These are phyloP conservation scores for Tarenaya hassleriana DNA, from an alignment of 345 rosid species.

Conservation along the genomic window DNA sequence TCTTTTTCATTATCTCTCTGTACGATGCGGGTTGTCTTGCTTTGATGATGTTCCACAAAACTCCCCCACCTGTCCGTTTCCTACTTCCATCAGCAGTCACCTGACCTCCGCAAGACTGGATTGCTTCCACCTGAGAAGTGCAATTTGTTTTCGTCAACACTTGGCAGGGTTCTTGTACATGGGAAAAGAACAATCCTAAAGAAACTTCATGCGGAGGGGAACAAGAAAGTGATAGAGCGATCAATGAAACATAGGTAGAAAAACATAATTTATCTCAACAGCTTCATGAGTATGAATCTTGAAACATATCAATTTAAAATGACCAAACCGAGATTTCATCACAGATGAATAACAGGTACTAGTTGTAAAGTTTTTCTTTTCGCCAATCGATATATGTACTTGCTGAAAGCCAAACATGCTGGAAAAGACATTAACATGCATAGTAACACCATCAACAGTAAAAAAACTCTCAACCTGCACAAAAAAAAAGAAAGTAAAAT, in stretches of 20 bases:
- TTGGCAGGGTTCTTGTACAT: slow-evolving; percentile 2
- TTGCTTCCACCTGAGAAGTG: slow-evolving; percentile 60
- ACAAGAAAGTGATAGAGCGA: slow-evolving; percentile 2
- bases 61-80: slow-evolving; percentile 72
- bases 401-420: slow-evolving; percentile 6
- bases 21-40: slow-evolving; percentile 64
- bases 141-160: slow-evolving; percentile 5
- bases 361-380: not conserved
- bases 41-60: slow-evolving; percentile 83
- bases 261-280: too few species aligned
- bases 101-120: slow-evolving; percentile 93
- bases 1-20: slow-evolving; percentile 74
- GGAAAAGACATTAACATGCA: slow-evolving; percentile 28
- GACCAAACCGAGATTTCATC: slow-evolving; percentile 5
- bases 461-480: too few species aligned
- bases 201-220: slow-evolving; percentile 12
- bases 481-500: slow-evolving; percentile 29
- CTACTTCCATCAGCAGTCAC: slow-evolving; percentile 85
- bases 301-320: too few species aligned
- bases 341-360: not conserved
- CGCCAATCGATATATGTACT: slow-evolving; percentile 1
- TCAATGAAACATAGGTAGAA: slow-evolving; percentile 1
- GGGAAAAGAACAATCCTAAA: not conserved
- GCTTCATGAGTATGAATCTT: not conserved
- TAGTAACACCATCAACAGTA: too few species aligned